A percentile compares a stretch with the other conserved stretches of the same genome.
phyloP scores from a whole-genome alignment of 352 stramenopile species.

The Globisporangium abappressorium region DNA sequence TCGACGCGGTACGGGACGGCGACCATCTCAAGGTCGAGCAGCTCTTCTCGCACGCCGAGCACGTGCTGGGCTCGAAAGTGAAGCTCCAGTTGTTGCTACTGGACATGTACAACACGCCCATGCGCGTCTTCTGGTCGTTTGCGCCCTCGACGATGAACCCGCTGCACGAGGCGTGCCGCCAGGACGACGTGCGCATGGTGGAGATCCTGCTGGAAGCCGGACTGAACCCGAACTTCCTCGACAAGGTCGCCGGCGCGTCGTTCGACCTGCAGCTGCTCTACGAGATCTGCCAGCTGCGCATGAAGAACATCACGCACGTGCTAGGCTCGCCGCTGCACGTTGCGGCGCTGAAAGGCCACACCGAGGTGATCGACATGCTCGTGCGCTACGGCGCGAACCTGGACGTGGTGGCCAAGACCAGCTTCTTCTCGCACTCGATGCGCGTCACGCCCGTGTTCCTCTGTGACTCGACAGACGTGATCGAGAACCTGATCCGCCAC shows the following conservation, averaged over 20 bases:
- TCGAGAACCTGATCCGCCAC: slow-evolving; percentile 59
- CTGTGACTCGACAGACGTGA: slow-evolving; percentile 65
- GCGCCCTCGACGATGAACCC: slow-evolving; percentile 70
- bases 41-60: slow-evolving; percentile 47
- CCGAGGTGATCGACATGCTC: slow-evolving; percentile 55
- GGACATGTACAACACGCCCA: slow-evolving; percentile 72
- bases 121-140: slow-evolving; percentile 58
- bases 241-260: slow-evolving; percentile 68
- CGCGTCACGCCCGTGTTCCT: slow-evolving; percentile 72
- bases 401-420: slow-evolving; percentile 55
- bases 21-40: slow-evolving; percentile 39
- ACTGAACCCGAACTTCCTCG: slow-evolving; percentile 70
- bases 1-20: slow-evolving; percentile 42
- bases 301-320: slow-evolving; percentile 65
- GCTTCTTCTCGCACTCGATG: slow-evolving; percentile 64
- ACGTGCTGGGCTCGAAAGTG: slow-evolving; percentile 56
- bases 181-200: slow-evolving; percentile 56
- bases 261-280: slow-evolving; percentile 64
- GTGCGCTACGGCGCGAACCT: slow-evolving; percentile 56
- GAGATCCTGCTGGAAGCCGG: slow-evolving; percentile 55
- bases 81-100: slow-evolving; percentile 60
- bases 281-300: slow-evolving; percentile 61
- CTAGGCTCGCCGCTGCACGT: slow-evolving; percentile 68
- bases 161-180: slow-evolving; percentile 63
- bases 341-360: slow-evolving; percentile 63